Base-by-base conservation (phyloP, 371 early-diverging fungal genomes). In the Sporodiniella umbellata region DNA sequence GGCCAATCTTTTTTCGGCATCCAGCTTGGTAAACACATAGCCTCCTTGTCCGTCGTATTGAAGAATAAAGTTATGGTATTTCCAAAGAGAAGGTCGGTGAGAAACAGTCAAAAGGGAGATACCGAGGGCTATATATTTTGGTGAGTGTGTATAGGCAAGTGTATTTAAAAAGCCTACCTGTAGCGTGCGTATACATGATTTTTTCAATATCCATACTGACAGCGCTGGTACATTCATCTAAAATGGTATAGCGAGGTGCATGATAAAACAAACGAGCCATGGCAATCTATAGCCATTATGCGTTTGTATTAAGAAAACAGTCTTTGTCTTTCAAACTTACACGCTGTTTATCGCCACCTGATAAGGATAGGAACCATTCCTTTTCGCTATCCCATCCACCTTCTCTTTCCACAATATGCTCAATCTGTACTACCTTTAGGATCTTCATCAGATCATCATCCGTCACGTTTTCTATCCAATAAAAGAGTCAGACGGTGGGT, bases 241-340 rank as follows among this genome's bases (percentile, higher is more conserved):
- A 68, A 64, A 94, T 92, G 33, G 94, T 90, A 70, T 85, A 94
- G 53, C 83, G 83, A 23, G 94, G 94, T n/a, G 83, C 72, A 58
- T 94, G 94, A 69, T 94, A 94, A 62, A 88, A 94, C 30, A 94
- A 79, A 50, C 92, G 78, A 10, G 94, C 93, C 92, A 92, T 90
- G 17, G 92, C 92, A 70, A 86, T 84, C 78, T 80, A 35, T 15
- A 1, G 4, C 8, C 21, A 42, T 14, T 11, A 31, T 8, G 33
- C 7, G 22, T 15, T 2, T 2, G 12, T 49, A 1, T 39, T 11
- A 19, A 8, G 3, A 15, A 33, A 48, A 42, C n/a, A n/a, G n/a
- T n/a, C n/a, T n/a, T 45, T 12, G 23, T 21, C 2, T 21, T 17
- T 17, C 2, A 7, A 11, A 69, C 72, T 59, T 64, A 89, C 83